Percentiles rank a stretch among this genome's conserved stretches.
phyloP scores from a whole-genome alignment of 257 asterid species.

The Avicennia marina region DNA sequence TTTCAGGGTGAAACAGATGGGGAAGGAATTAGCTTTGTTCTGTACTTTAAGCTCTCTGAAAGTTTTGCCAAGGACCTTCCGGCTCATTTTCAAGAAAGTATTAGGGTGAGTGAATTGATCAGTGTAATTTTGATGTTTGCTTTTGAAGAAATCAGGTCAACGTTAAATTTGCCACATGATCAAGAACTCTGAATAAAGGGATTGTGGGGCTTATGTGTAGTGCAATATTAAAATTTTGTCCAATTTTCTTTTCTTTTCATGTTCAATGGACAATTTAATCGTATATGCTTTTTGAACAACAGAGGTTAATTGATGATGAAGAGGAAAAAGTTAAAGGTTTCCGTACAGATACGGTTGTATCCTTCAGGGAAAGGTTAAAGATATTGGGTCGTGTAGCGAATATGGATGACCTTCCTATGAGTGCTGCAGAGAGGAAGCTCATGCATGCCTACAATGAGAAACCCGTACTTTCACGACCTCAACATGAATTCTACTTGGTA shows the following conservation, averaged over 20 bases:
- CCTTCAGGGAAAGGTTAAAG: constrained; percentile 88
- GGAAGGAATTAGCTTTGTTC: constrained; percentile 83
- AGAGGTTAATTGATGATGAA: constrained; percentile 77
- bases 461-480: constrained; percentile 99
- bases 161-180: too few species aligned
- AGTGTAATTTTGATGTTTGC: background rate
- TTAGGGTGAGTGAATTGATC: constrained; percentile 45
- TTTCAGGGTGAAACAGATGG: constrained; percentile 90
- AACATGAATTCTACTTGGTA: constrained; percentile 77
- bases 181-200: too few species aligned
- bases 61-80: constrained; percentile 58
- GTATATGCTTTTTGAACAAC: constrained; percentile 13
- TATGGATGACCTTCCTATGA: constrained; percentile 81
- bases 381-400: constrained; percentile 87
- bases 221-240: background rate
- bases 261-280: too few species aligned
- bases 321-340: constrained; percentile 83
- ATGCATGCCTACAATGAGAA: constrained; percentile 93
- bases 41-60: constrained; percentile 82
- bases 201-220: too few species aligned
- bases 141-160: too few species aligned
- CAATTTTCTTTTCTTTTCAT: background rate
- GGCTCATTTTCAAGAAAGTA: constrained; percentile 65
- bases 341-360: constrained; percentile 55
- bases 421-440: constrained; percentile 89